Conservation (phyloP, 345 rosid genomes). For the Corymbia maculata region DNA sequence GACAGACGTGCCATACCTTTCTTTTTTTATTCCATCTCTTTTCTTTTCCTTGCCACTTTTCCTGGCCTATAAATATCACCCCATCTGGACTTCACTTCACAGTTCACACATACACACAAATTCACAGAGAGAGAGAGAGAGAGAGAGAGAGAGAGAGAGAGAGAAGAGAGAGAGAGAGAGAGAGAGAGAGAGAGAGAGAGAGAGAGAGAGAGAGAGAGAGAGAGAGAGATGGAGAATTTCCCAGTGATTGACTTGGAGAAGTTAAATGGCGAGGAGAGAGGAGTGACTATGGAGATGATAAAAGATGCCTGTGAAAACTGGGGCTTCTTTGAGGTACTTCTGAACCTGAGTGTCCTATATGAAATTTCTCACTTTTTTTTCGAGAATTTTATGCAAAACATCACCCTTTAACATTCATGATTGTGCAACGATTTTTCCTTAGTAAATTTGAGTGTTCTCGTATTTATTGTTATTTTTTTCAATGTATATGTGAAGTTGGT, state of each 20-base stretch:
- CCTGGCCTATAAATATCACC: constrained; percentile 41
- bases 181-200: background rate
- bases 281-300: constrained; percentile 42
- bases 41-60: background rate
- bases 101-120: background rate
- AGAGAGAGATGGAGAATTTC: constrained; percentile 38
- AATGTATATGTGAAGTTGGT: constrained; percentile 22
- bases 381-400: background rate
- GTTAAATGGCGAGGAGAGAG: constrained; percentile 53
- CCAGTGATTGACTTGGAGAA: constrained; percentile 56
- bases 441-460: background rate
- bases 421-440: background rate
- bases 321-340: constrained; percentile 82
- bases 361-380: background rate
- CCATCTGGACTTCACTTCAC: constrained; percentile 7
- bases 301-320: constrained; percentile 71
- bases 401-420: background rate
- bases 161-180: constrained; percentile 4
- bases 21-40: background rate
- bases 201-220: background rate
- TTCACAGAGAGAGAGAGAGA: background rate
- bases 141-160: background rate
- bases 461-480: background rate
- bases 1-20: background rate
- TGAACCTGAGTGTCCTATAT: background rate